Base-by-base conservation (phyloP, 495 filamentous ascomycete species). In the Aspergillus avenaceus region DNA sequence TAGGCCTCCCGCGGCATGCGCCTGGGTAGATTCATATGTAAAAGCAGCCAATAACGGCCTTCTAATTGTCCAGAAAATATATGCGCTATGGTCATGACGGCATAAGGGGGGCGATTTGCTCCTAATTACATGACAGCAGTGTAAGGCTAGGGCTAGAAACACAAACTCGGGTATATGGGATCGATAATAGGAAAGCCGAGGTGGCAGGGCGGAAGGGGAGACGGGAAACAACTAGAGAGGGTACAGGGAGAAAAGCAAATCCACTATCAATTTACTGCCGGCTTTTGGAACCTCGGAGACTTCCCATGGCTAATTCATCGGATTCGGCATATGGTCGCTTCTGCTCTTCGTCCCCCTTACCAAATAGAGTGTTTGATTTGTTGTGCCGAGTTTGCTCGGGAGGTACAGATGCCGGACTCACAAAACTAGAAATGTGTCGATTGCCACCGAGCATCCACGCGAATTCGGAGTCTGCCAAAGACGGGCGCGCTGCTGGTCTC, bases 361-460 rank as follows among this genome's bases (percentile, higher is more conserved):
- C 68, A 50, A 78, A 79, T 3, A 79, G 60, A 12, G 60, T 53
- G 29, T 52, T 63, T 22, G 60, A 66, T 59, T 69, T 73, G 36
- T 25, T 58, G 29, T 70, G 66, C 37, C 75, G 67, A 47, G 66
- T 70, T 56, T 73, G 70, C 45, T 78, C 75, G 19, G 73, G 71
- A 8, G 68, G 72, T 19, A 73, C 65, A 21, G 77, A 76, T 23
- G 67, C 66, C 11, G 75, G 68, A 44, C 72, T 69, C 11, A 80
- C 74, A 62, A 80, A 79, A 29, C 63, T 67, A 9, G 72, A 77
- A 22, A 74, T 65, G 32, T 68, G 67, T 25, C 70, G 70, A 41
- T 74, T 75, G 47, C 79, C 72, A 22, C 77, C 82, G n/a, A 98
- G 77, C 91, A 98, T 97, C 91, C 91, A 98, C 9, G 91, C 86